phyloP scores from a whole-genome alignment of 2,329 filamentous ascomycete genomes.

The Fusarium vanettenii region DNA sequence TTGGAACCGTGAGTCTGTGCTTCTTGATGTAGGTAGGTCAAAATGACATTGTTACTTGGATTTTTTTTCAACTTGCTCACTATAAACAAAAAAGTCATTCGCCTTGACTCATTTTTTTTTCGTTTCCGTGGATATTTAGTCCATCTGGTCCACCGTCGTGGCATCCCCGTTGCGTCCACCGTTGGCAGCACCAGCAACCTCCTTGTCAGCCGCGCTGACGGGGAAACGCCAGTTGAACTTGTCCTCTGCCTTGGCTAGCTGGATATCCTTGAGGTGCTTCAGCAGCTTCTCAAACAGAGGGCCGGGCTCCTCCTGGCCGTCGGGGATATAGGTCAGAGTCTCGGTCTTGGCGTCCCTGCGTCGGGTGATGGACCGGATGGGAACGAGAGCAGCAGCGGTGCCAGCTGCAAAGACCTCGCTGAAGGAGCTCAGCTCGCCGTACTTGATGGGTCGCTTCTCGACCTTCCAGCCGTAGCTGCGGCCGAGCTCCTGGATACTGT shows the following conservation, averaged over 20 bases:
- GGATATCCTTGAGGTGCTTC: conserved; percentile 83
- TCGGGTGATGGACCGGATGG: conserved; percentile 90
- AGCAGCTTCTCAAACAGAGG: conserved; percentile 79
- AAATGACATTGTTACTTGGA: neutral
- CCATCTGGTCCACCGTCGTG: conserved; percentile 50
- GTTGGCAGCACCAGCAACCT: conserved; percentile 48
- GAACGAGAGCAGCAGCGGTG: conserved; percentile 90
- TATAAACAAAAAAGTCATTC: conserved; percentile 9
- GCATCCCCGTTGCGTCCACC: conserved; percentile 34
- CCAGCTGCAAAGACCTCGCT: conserved; percentile 89
- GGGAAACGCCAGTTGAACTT: conserved; percentile 76
- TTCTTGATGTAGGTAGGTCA: neutral
- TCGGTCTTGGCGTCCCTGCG: conserved; percentile 57
- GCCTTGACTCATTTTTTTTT: conserved; percentile 1
- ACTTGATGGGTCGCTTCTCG: conserved; percentile 78
- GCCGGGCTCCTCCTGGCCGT: conserved; percentile 74
- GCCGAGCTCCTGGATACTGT: conserved; percentile 81
- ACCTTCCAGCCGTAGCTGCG: conserved; percentile 85
- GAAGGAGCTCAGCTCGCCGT: conserved; percentile 65
- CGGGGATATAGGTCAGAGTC: conserved; percentile 66
- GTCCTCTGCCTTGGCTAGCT: conserved; percentile 83
- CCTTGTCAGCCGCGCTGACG: conserved; percentile 59
- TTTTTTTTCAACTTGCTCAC: neutral
- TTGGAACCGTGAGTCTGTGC: neutral
- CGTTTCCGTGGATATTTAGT: conserved; percentile 25